Conservation (phyloP, 1,139 yeast genomes). For the Pneumocystis wakefieldiae region DNA sequence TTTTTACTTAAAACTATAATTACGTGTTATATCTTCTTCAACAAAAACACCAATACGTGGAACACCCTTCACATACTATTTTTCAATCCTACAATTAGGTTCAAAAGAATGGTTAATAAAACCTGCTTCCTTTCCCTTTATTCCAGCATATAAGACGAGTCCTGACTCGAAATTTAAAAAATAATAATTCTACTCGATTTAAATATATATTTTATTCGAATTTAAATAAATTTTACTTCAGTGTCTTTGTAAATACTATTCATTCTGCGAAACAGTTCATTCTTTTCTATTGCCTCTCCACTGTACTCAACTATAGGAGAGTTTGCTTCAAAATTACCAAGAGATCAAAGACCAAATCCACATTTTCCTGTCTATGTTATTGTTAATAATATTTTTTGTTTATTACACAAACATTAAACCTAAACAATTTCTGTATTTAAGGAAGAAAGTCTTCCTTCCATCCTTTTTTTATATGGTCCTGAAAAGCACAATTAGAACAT, state of each 20-base stretch:
- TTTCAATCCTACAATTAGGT: conserved; percentile 31
- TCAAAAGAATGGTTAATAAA: conserved; percentile 32
- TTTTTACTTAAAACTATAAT: conserved; percentile 25
- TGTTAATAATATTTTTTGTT: background rate
- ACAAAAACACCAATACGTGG: conserved; percentile 32
- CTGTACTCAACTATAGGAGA: conserved; percentile 30
- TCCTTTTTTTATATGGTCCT: background rate
- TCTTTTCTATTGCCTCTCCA: conserved; percentile 29
- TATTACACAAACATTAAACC: background rate
- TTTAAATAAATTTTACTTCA: conserved; percentile 4
- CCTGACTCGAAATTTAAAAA: conserved; percentile 28
- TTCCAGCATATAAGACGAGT: conserved; percentile 28
- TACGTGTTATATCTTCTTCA: conserved; percentile 28
- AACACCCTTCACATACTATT: conserved; percentile 28
- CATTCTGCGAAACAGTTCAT: conserved; percentile 24
- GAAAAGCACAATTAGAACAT: background rate
- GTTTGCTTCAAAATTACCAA: conserved; percentile 24
- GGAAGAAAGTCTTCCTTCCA: background rate
- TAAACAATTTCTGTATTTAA: background rate
- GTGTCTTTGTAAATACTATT: conserved; percentile 19
- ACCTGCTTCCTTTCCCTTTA: conserved; percentile 29
- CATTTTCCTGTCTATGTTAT: conserved; percentile 19
- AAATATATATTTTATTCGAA: background rate
- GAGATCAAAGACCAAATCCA: conserved; percentile 28
- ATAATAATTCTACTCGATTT: conserved; percentile 14